A percentile compares a stretch with the other conserved stretches of the same genome.
phyloP scores from a whole-genome alignment of 2,329 filamentous ascomycete species.

The Diaporthe caulivora region DNA sequence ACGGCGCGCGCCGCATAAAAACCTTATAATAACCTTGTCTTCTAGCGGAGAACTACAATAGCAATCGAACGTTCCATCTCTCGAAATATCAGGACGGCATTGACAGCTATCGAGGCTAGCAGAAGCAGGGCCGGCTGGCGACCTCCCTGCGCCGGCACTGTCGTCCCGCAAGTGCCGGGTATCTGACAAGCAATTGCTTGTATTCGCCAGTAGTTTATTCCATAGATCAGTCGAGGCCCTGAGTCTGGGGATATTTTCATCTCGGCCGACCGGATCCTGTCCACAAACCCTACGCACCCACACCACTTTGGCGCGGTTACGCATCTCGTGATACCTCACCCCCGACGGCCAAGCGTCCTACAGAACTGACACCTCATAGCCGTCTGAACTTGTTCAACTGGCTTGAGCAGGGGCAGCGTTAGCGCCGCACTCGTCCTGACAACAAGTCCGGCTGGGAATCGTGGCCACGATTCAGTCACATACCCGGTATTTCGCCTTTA shows the following conservation, averaged over 20 bases:
- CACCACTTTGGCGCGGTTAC: background rate
- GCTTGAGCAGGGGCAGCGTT: background rate
- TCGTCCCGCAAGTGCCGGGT: background rate
- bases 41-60: background rate
- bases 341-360: background rate
- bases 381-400: background rate
- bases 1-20: conserved; percentile 19
- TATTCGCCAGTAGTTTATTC: too few species aligned
- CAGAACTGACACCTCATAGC: background rate
- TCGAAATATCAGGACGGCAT: conserved; percentile 14
- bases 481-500: background rate
- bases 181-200: background rate
- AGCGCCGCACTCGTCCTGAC: background rate
- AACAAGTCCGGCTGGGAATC: conserved; percentile 9
- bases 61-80: conserved; percentile 11
- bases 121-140: background rate
- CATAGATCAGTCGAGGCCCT: background rate
- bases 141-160: background rate
- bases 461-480: conserved; percentile 18
- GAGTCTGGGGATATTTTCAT: background rate
- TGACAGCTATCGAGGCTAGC: conserved; percentile 20
- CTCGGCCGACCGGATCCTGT: background rate
- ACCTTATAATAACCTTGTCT: conserved; percentile 25
- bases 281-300: background rate
- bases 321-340: conserved; percentile 14